A percentile compares a stretch with the other conserved stretches of the same genome.
phyloP scores from a whole-genome alignment of 2,329 filamentous ascomycete genomes.

The Chaetothyriales sp. region DNA sequence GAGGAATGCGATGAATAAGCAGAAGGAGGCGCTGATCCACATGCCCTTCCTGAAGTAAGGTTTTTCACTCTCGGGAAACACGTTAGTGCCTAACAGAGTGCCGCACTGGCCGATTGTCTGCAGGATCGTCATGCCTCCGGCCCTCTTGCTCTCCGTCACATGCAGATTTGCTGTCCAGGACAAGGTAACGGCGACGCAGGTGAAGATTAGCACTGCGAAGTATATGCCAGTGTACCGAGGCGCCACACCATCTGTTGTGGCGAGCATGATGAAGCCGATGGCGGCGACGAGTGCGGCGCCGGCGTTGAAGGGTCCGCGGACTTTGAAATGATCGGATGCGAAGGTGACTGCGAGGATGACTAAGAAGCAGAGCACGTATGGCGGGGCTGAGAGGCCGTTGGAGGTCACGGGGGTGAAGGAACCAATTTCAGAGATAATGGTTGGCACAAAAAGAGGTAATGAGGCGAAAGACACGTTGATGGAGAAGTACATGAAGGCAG shows the following conservation, averaged over 20 bases:
- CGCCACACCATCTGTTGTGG: constrained; percentile 38
- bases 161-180: constrained; percentile 46
- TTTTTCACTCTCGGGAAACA: constrained; percentile 23
- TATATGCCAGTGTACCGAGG: constrained; percentile 41
- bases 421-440: constrained; percentile 53
- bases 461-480: constrained; percentile 54
- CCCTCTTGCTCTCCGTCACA: constrained; percentile 12
- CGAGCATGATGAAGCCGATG: constrained; percentile 52
- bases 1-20: constrained; percentile 15
- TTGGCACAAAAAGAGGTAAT: constrained; percentile 51
- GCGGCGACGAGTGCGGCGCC: constrained; percentile 44
- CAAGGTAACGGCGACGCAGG: constrained; percentile 55
- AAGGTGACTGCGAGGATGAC: constrained; percentile 48
- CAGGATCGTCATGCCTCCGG: constrained; percentile 40
- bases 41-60: constrained; percentile 26
- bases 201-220: constrained; percentile 50
- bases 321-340: constrained; percentile 49
- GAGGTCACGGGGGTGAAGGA: constrained; percentile 48
- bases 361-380: constrained; percentile 57
- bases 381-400: constrained; percentile 59
- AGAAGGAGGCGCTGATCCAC: constrained; percentile 25
- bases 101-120: constrained; percentile 75
- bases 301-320: constrained; percentile 49
- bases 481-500: constrained; percentile 47
- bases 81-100: constrained; percentile 54